A percentile compares a stretch with the other conserved stretches of the same genome.
Evolutionary conservation across 2,329 filamentous ascomycete genomes (phyloP).

Genomic region (Claviceps sp.): DNA sequence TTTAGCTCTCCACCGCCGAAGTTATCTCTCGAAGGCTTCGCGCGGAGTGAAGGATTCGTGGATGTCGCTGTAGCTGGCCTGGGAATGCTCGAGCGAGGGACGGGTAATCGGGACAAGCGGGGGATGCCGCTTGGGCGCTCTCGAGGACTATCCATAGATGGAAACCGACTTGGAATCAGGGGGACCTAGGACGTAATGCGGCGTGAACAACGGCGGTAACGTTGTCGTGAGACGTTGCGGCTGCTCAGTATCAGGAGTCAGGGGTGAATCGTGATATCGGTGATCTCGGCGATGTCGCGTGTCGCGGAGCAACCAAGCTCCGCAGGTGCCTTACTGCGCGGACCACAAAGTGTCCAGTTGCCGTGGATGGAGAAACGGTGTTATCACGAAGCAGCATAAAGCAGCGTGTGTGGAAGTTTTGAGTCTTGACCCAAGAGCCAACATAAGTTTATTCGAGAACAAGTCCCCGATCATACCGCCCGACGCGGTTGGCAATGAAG

Average conservation of each 20-base stretch:
- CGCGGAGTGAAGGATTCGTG: slow-evolving; percentile 8
- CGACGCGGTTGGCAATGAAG: not conserved
- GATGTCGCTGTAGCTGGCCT: slow-evolving; percentile 16
- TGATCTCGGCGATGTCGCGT: not conserved
- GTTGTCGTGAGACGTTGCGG: not conserved
- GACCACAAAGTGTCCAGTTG: not conserved
- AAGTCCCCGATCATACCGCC: not conserved
- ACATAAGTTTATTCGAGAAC: not conserved
- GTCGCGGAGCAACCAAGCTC: not conserved
- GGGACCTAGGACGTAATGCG: not conserved
- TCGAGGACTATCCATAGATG: slow-evolving; percentile 17
- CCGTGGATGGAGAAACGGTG: not conserved
- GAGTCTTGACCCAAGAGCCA: not conserved
- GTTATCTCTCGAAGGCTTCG: slow-evolving; percentile 1
- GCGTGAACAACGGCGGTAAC: not conserved
- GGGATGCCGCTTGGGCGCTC: slow-evolving; percentile 25
- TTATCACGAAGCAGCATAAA: too few species aligned
- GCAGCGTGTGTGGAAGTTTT: too few species aligned
- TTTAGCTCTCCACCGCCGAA: slow-evolving; percentile 18
- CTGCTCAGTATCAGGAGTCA: not conserved
- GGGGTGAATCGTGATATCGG: not conserved
- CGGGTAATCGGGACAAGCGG: slow-evolving; percentile 25
- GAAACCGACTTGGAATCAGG: not conserved
- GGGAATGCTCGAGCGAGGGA: slow-evolving; percentile 21
- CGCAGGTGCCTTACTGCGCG: not conserved